Percentiles rank a stretch among this genome's conserved stretches.
phyloP scores from a whole-genome alignment of 495 filamentous ascomycete species.

The Penicillium chermesinum region DNA sequence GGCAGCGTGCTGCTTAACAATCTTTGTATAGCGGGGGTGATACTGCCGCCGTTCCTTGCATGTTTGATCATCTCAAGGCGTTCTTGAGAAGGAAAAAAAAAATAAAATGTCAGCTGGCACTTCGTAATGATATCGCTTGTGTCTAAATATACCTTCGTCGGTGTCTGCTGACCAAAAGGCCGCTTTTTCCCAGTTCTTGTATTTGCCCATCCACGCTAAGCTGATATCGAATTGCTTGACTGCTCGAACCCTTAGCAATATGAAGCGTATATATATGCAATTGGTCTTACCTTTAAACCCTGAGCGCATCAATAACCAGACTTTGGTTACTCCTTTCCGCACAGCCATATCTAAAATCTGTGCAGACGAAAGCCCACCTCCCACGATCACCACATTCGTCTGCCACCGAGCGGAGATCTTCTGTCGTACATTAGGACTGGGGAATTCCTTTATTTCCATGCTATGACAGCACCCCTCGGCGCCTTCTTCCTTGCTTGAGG shows the following conservation, averaged over 20 bases:
- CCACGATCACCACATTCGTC: constrained; percentile 54
- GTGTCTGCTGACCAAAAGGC: constrained; percentile 58
- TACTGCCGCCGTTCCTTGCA: constrained; percentile 58
- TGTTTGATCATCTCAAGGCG: constrained; percentile 50
- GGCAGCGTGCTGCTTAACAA: constrained; percentile 45
- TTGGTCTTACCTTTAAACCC: constrained; percentile 40
- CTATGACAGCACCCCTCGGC: constrained; percentile 48
- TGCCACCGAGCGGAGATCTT: constrained; percentile 43
- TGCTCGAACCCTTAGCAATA: constrained; percentile 3
- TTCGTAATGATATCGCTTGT: not conserved
- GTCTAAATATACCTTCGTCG: constrained; percentile 37
- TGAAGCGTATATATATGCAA: not conserved
- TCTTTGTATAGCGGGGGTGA: constrained; percentile 55
- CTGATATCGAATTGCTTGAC: constrained; percentile 62
- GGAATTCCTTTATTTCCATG: constrained; percentile 49
- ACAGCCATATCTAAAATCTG: constrained; percentile 56
- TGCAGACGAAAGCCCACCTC: constrained; percentile 57
- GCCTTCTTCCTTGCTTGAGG: constrained; percentile 33
- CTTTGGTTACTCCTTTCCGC: constrained; percentile 46
- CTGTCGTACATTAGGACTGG: constrained; percentile 33
- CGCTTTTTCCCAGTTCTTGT: constrained; percentile 58
- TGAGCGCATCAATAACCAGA: constrained; percentile 55
- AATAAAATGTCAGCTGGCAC: too few relatives aligned
- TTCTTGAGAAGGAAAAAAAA: constrained; percentile 37
- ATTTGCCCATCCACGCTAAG: constrained; percentile 62